Evolutionary conservation across 2,329 filamentous ascomycete species (phyloP).

Genomic region (Bimuria novae-zelandiae): DNA sequence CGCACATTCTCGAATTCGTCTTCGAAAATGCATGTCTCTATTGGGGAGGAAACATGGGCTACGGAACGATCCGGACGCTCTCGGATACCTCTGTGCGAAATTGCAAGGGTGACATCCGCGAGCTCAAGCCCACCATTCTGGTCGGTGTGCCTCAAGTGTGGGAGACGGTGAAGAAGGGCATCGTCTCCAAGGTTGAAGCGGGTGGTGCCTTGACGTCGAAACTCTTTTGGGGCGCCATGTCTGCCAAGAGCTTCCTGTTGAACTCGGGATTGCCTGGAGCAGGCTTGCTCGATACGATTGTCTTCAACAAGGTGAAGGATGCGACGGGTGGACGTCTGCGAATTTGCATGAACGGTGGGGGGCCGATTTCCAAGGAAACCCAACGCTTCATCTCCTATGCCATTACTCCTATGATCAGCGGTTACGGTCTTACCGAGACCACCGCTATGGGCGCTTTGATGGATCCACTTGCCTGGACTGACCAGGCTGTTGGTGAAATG

Average conservation of each 20-base stretch:
- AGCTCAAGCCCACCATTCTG: constrained; percentile 86
- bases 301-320: constrained; percentile 91
- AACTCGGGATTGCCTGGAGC: constrained; percentile 66
- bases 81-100: constrained; percentile 85
- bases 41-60: constrained; percentile 90
- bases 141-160: constrained; percentile 95
- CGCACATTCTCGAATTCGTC: constrained; percentile 95
- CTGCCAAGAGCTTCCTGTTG: constrained; percentile 65
- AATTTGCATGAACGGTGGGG: constrained; percentile 92
- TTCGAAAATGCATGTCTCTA: constrained; percentile 90
- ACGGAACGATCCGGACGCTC: constrained; percentile 87
- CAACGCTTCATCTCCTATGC: constrained; percentile 90
- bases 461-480: constrained; percentile 83
- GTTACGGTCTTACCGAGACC: constrained; percentile 95
- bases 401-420: constrained; percentile 90
- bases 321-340: constrained; percentile 86
- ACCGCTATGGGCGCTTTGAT: constrained; percentile 80
- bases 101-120: constrained; percentile 90
- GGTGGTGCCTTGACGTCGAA: constrained; percentile 72
- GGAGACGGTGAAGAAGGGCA: constrained; percentile 97
- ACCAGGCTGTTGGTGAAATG: constrained; percentile 75
- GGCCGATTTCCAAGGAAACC: constrained; percentile 85
- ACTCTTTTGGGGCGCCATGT: constrained; percentile 75
- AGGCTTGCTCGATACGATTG: constrained; percentile 74
- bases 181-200: constrained; percentile 76